Evolutionary conservation across 805 yeast species (phyloP).

Genomic region (Sugiyamaella smithiae): DNA sequence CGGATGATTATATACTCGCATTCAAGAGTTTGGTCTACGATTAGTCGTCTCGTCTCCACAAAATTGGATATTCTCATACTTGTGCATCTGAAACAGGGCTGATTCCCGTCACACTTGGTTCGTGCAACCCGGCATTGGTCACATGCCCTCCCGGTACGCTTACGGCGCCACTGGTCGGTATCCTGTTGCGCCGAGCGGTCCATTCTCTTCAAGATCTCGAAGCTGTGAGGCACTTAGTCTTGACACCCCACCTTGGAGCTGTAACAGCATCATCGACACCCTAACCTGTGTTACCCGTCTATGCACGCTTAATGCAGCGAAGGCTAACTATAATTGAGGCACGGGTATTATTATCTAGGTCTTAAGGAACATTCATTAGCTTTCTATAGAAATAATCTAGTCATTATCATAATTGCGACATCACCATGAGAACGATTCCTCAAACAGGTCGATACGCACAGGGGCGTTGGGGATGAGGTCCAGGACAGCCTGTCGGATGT

Average conservation of each 20-base stretch:
- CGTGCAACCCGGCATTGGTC: constrained; percentile 45
- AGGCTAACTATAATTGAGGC: no score
- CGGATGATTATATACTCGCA: constrained; percentile 11
- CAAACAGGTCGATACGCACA: constrained; percentile 61
- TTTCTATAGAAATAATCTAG: neutral
- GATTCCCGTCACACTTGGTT: constrained; percentile 46
- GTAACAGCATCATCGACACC: no score
- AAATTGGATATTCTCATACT: constrained; percentile 16
- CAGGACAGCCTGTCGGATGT: constrained; percentile 48
- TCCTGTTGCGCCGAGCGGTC: neutral
- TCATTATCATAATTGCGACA: neutral
- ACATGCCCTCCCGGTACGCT: constrained; percentile 39
- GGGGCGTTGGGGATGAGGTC: constrained; percentile 39
- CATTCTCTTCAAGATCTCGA: no score
- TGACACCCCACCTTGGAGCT: no score
- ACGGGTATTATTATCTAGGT: no score
- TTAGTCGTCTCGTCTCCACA: neutral
- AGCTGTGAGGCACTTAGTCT: no score
- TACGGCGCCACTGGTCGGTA: constrained; percentile 4
- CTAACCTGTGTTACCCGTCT: no score
- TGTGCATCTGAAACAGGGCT: constrained; percentile 43
- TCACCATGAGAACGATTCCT: constrained; percentile 70
- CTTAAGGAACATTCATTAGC: no score
- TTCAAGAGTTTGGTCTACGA: neutral
- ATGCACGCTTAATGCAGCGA: no score